These are phyloP conservation scores for Mortierella claussenii DNA, from an alignment of 192 early-diverging fungal genomes.

Conservation along the genomic window DNA sequence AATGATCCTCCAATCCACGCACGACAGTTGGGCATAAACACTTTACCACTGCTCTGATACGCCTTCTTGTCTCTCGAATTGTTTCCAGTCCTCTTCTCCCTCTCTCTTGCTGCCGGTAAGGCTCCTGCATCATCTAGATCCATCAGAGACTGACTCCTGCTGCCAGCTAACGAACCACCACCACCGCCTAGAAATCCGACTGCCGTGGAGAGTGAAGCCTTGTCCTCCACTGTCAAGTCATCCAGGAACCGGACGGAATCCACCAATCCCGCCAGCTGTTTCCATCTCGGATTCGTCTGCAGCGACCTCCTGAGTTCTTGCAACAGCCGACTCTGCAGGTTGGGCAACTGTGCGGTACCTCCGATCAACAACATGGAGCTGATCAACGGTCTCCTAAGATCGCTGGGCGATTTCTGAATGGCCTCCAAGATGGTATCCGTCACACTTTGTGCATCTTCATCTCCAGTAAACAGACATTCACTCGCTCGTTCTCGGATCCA, in stretches of 20 bases:
- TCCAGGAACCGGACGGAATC: constrained; percentile 68
- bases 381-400: constrained; percentile 75
- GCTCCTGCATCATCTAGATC: constrained; percentile 15
- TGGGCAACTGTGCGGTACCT: constrained; percentile 80
- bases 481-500: constrained; percentile 88
- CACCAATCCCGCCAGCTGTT: constrained; percentile 55
- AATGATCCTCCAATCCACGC: constrained; percentile 88
- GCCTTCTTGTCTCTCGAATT: constrained; percentile 37
- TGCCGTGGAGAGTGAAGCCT: constrained; percentile 10
- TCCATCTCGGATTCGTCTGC: constrained; percentile 60
- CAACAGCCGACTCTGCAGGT: constrained; percentile 69
- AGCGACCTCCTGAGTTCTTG: constrained; percentile 69
- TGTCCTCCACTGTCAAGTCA: constrained; percentile 39
- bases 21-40: constrained; percentile 76
- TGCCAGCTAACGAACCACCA: neutral
- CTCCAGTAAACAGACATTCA: constrained; percentile 84
- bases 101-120: constrained; percentile 11
- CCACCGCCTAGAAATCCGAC: constrained; percentile 7
- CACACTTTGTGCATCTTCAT: constrained; percentile 72
- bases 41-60: constrained; percentile 58
- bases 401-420: constrained; percentile 66
- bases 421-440: constrained; percentile 35
- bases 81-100: constrained; percentile 36
- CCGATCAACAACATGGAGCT: constrained; percentile 78
- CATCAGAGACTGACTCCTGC: constrained; percentile 19